These are phyloP conservation scores for Onygenales sp. DNA, from an alignment of 2,329 filamentous ascomycete species.

Conservation along the genomic window DNA sequence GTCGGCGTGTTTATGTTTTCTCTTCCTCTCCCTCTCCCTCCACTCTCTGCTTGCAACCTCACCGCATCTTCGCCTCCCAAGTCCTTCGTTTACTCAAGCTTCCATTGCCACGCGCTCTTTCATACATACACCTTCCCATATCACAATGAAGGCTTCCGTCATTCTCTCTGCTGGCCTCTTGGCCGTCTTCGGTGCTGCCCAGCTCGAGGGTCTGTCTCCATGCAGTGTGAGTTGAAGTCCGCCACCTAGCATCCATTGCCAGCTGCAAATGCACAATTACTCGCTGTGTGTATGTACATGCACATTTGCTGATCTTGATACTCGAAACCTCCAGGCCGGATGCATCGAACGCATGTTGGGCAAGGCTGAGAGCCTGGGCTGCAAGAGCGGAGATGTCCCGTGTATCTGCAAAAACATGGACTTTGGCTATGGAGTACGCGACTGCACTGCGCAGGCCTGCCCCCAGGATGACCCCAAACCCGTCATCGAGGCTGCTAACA, in stretches of 20 bases:
- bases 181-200: constrained; percentile 13
- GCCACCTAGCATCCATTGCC: not conserved
- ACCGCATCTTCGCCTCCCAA: no score
- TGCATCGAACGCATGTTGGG: constrained; percentile 37
- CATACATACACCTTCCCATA: not conserved
- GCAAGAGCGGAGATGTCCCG: constrained; percentile 23
- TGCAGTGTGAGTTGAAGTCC: constrained; percentile 18
- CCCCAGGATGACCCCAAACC: constrained; percentile 24
- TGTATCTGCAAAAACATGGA: constrained; percentile 34
- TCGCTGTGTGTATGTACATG: not conserved
- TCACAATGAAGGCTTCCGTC: constrained; percentile 20
- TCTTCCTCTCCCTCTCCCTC: no score
- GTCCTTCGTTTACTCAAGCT: no score
- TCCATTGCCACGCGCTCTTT: not conserved
- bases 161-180: constrained; percentile 14
- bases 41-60: no score
- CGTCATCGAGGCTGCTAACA: no score
- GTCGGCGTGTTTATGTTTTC: no score
- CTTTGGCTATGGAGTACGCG: constrained; percentile 36
- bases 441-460: constrained; percentile 38
- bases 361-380: constrained; percentile 31
- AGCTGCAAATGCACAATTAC: not conserved
- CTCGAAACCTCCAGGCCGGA: constrained; percentile 21
- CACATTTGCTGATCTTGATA: not conserved
- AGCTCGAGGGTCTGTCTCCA: constrained; percentile 13